Conservation (phyloP, 441 rosid genomes). For the Euphorbia schlechtendalii region DNA sequence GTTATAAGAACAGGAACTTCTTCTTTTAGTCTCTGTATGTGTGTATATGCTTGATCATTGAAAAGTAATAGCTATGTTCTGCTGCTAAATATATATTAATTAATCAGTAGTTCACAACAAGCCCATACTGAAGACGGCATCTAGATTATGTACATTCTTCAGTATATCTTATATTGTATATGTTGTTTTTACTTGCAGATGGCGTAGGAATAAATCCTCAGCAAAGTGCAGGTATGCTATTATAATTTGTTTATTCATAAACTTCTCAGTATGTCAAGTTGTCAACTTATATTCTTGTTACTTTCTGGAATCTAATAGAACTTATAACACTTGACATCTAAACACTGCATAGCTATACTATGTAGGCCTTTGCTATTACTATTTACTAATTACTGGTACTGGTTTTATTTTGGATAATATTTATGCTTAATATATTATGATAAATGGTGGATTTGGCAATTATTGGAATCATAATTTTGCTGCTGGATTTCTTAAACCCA, state of each 20-base stretch:
- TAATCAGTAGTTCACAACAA: neutral
- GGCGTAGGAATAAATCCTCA: constrained; percentile 86
- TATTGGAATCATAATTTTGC: neutral
- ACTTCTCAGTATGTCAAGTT: neutral
- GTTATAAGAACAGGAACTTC: no score
- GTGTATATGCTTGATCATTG: no score
- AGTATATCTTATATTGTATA: neutral
- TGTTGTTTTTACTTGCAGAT: constrained; percentile 37
- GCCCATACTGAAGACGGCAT: neutral
- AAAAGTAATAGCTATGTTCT: no score
- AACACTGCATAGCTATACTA: neutral
- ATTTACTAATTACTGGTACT: neutral
- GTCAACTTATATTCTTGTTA: neutral
- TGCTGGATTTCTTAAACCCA: neutral
- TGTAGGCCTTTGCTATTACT: no score
- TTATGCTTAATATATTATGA: neutral
- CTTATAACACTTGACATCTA: neutral
- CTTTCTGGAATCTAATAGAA: constrained; percentile 5
- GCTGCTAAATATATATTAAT: no score
- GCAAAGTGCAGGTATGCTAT: constrained; percentile 65
- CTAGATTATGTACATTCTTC: no score
- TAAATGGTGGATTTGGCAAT: neutral
- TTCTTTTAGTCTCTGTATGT: no score
- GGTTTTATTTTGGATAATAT: neutral
- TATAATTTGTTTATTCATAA: neutral